Base-by-base conservation (phyloP, 768 basidiomycete species). In the Russula earlei region DNA sequence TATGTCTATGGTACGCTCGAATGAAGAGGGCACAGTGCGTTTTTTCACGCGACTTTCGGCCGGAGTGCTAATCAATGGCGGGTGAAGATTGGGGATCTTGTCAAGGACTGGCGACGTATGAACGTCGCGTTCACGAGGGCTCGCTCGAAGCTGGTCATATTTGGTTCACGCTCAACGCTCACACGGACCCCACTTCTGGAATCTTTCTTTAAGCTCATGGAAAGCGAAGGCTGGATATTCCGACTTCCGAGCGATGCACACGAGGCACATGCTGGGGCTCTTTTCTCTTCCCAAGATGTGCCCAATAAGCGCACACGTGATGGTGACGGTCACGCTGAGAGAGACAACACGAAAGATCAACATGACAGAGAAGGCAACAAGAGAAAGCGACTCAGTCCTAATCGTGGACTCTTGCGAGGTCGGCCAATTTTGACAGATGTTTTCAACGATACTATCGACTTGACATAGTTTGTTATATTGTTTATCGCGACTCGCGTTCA, bases 71-170 rank as follows among this genome's bases (percentile, higher is more conserved):
- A 17, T 31, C 33, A 49, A 25, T 24, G 11, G 2, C 14, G 52
- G 27, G 20, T 48, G 19, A 58, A 95, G 93, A 77, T 91, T 25
- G 96, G 96, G 9, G 93, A 97, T 51, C 77, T 99, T 2, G 74
- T 98, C 24, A 91, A 87, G 63, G 96, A 99, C 67, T 97, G 95
- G 94, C 77, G 96, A 36, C 72, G 96, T 33, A 85, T 97, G 77
- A 99, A 99, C 65, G 96, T 99, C 17, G 87, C 92, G 7, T 91
- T 98, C 68, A 97, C 95, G 0, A 85, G 96, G 15, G 95, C 94
- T 0, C 82, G 85, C 52, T 80, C 81, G 33, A 99, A 99, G 71
- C 73, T 99, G 2, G 76, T 97, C 68, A 85, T 99, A 55, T 77
- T 99, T 63, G 95, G 96, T 4, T 94, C 91, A 0, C 77, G 85